phyloP scores from a whole-genome alignment of 495 filamentous ascomycete genomes.

The Penicillium simplicissimum region DNA sequence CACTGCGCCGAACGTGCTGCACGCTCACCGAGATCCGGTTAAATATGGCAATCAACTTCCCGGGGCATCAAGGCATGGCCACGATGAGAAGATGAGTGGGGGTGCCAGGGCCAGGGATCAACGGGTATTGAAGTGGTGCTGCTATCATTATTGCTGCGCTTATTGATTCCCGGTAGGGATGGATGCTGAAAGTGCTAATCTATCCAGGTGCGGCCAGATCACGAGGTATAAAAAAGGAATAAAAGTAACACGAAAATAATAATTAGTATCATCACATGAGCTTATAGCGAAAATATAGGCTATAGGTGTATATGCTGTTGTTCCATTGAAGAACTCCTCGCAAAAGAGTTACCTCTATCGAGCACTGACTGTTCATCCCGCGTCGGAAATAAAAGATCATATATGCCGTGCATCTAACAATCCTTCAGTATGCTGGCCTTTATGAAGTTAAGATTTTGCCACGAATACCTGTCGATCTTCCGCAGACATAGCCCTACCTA shows the following conservation, averaged over 20 bases:
- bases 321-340: too few species aligned
- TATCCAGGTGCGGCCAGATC: background rate
- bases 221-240: background rate
- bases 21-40: conserved; percentile 32
- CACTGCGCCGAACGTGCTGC: conserved; percentile 24
- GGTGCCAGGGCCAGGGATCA: background rate
- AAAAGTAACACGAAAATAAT: background rate
- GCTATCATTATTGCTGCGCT: background rate
- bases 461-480: too few species aligned
- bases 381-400: too few species aligned
- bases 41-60: conserved; percentile 20
- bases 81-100: background rate
- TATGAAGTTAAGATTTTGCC: too few species aligned
- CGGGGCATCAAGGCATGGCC: background rate
- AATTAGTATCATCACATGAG: too few species aligned
- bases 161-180: conserved; percentile 13
- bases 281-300: too few species aligned
- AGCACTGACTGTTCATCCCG: too few species aligned
- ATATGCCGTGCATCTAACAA: too few species aligned
- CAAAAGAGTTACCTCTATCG: too few species aligned
- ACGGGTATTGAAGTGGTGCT: background rate
- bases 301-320: too few species aligned
- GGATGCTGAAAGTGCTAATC: background rate
- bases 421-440: too few species aligned
- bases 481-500: too few species aligned